Evolutionary conservation across 768 basidiomycete genomes (phyloP).

Genomic region (Lactarius vividus): DNA sequence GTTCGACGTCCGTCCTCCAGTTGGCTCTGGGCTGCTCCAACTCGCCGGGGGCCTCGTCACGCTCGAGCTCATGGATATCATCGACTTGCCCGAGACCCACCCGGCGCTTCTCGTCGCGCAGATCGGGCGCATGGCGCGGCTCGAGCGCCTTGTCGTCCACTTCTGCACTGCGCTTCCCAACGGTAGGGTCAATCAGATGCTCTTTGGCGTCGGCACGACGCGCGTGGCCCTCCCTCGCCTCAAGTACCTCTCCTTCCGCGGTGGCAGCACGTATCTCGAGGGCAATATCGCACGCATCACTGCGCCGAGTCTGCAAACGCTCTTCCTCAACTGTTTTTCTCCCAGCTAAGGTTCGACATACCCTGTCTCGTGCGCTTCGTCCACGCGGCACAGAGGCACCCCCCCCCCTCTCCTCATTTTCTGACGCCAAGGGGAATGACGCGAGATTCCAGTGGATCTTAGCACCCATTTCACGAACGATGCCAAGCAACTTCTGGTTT

Average conservation of each 20-base stretch:
- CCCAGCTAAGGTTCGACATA: slow-evolving; percentile 2
- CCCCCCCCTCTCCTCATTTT: too few relatives aligned
- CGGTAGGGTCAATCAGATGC: not conserved
- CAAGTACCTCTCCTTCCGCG: not conserved
- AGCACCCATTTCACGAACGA: too few relatives aligned
- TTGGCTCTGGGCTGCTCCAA: not conserved
- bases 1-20: not conserved
- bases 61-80: not conserved
- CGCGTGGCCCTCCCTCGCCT: not conserved
- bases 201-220: not conserved
- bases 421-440: too few relatives aligned
- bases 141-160: slow-evolving; percentile 2
- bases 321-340: slow-evolving; percentile 4
- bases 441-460: too few relatives aligned
- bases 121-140: not conserved
- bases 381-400: too few relatives aligned
- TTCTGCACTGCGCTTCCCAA: not conserved
- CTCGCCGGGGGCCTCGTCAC: not conserved
- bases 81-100: not conserved
- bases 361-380: not conserved
- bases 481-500: too few relatives aligned
- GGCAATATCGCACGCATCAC: not conserved
- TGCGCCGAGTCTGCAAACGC: not conserved
- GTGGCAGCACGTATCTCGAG: slow-evolving; percentile 4
- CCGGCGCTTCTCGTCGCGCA: not conserved